Base-by-base conservation (phyloP, 2,329 filamentous ascomycete species). In the Magnaporthiopsis rhizophila region DNA sequence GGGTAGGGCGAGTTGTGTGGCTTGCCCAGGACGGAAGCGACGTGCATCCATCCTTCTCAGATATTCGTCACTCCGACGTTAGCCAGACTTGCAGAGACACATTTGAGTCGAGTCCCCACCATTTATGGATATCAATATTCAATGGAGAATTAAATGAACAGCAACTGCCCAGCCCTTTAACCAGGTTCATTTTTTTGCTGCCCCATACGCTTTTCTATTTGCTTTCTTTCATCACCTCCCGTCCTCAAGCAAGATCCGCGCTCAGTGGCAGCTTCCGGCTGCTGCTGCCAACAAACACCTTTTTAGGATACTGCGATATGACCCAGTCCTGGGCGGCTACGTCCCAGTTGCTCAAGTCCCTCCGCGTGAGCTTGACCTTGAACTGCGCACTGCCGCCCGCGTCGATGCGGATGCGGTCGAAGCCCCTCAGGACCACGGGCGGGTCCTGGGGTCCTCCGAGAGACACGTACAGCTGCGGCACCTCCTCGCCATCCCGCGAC, bases 271-370 rank as follows among this genome's bases (percentile, higher is more conserved):
- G 71, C 69, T 86, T 79, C 62, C 84, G 76, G 65, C 83, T 86
- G 70, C 81, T 85, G 68, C 79, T 76, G 3, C 84, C 84, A 9
- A 86, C 81, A 66, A 74, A 83, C 15, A 84, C 79, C 64, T 74
- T 84, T 79, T 86, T 86, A 65, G 78, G 71, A 60, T 76, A 71
- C 24, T 76, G 69, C 11, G 77, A 80, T n/a, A 86, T 70, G 59
- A 92, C 84, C 93, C 94, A 98, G 79, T 97, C 88, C 81, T 97
- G 93, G n/a, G 78, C 74, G 1, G 72, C 81, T 0, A 84, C 79
- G 69, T 97, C 91, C 93, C 94, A 97, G 78, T 92, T 95, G 73
- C 89, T 92, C 64, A 97, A 69, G 72, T 97, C 94, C 65, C 92
- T 86, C 56, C 93, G 84, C 7, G 87, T 92, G 64, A 97, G 76